phyloP scores from a whole-genome alignment of 169 alveolate species.

The Cryptosporidium andersoni region DNA sequence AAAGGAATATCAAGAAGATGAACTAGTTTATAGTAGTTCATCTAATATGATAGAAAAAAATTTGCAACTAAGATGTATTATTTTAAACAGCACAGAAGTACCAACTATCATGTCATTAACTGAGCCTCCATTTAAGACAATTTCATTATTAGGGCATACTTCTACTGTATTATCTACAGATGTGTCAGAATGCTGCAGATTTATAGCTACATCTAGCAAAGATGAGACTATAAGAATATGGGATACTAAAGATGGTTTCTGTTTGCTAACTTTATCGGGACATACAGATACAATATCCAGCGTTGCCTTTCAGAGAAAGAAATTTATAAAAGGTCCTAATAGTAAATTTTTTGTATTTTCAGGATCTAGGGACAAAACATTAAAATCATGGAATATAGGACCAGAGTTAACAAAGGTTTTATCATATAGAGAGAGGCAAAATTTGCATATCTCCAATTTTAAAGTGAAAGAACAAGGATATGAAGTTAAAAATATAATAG shows the following conservation, averaged over 20 bases:
- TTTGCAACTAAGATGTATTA: constrained; percentile 10
- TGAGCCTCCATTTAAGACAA: constrained; percentile 20
- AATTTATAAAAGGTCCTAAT: constrained; percentile 69
- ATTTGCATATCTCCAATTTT: constrained; percentile 22
- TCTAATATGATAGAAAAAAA: not conserved
- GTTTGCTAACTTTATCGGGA: constrained; percentile 78
- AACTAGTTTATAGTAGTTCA: not conserved
- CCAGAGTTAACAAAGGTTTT: not conserved
- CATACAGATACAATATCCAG: constrained; percentile 87
- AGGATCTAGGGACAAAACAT: constrained; percentile 83
- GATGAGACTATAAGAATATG: constrained; percentile 84
- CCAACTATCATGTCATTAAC: constrained; percentile 45
- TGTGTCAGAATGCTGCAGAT: constrained; percentile 71
- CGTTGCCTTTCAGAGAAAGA: constrained; percentile 78
- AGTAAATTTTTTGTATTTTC: constrained; percentile 79
- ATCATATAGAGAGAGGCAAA: not conserved
- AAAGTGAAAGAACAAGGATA: constrained; percentile 27
- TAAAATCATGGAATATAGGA: constrained; percentile 76
- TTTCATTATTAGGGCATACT: constrained; percentile 38
- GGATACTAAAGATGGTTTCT: constrained; percentile 77
- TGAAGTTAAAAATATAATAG: constrained; percentile 70
- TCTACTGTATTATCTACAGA: constrained; percentile 59
- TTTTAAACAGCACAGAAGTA: constrained; percentile 56
- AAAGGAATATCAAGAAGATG: not conserved
- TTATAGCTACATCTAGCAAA: constrained; percentile 81